A percentile compares a stretch with the other conserved stretches of the same genome.
These are phyloP conservation scores for Corynespora cassiicola DNA, from an alignment of 2,329 filamentous ascomycete genomes.

Conservation along the genomic window DNA sequence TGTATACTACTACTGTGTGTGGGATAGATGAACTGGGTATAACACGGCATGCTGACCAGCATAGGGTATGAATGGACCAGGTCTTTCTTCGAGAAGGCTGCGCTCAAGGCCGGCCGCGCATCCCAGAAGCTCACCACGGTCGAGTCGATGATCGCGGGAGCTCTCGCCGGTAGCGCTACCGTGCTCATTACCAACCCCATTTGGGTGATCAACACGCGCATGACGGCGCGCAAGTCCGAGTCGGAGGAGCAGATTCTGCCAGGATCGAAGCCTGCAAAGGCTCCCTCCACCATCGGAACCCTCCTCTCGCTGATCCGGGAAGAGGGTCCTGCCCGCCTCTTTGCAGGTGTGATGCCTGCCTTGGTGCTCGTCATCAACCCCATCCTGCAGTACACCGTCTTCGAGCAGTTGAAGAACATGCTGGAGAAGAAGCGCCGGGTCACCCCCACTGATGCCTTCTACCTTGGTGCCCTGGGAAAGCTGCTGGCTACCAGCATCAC, in stretches of 20 bases:
- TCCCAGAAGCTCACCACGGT: constrained; percentile 85
- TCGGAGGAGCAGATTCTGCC: constrained; percentile 48
- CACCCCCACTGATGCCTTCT: constrained; percentile 86
- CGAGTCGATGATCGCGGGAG: constrained; percentile 94
- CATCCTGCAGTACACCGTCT: constrained; percentile 97
- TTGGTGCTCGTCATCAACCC: constrained; percentile 96
- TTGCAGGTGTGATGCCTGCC: constrained; percentile 90
- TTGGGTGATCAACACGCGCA: constrained; percentile 98
- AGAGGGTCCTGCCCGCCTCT: constrained; percentile 85
- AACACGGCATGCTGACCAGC: constrained; percentile 7
- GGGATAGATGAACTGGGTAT: neutral
- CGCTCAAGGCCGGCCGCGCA: constrained; percentile 73
- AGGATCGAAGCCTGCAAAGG: constrained; percentile 55
- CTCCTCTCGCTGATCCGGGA: constrained; percentile 80
- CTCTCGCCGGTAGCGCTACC: constrained; percentile 90
- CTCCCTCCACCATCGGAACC: constrained; percentile 79
- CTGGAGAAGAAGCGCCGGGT: constrained; percentile 79
- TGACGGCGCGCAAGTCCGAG: constrained; percentile 85
- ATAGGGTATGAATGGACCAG: constrained; percentile 93
- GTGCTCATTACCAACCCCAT: constrained; percentile 98
- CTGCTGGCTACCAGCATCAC: constrained; percentile 91
- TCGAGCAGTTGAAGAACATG: constrained; percentile 95
- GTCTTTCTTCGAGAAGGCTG: constrained; percentile 81
- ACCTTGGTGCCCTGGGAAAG: constrained; percentile 92
- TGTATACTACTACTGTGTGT: constrained; percentile 93